Base-by-base conservation (phyloP, 768 basidiomycete species). In the Tephrocybe sp. region DNA sequence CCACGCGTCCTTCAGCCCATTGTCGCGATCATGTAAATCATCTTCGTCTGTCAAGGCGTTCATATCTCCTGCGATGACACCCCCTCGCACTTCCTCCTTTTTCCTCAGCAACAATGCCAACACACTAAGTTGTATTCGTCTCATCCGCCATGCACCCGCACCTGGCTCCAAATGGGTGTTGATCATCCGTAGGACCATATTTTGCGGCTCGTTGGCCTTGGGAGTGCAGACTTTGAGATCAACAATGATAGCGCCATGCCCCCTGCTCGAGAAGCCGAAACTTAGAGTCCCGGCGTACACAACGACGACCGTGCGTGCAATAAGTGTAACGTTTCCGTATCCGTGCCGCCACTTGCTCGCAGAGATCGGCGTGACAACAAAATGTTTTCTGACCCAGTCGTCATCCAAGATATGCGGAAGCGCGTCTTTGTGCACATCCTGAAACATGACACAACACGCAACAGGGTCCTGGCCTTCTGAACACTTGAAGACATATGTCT, bases 101-200 rank as follows among this genome's bases (percentile, higher is more conserved):
- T 71, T 73, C 58, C 70, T 73, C 58, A 90, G 61, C 62, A 80
- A 64, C 20, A 74, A 68, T 12, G 78, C 71, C 45, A 85, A 73
- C 38, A 82, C 66, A 32, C 67, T 65, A 58, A 90, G 54, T 68
- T 90, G 88, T 45, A 64, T 64, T 12, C 78, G 76, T 24, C 75
- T 62, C 54, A 73, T 68, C 8, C 51, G 33, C 18, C 57, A 55
- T n/a, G 84, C 85, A 0, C 45, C 14, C 0, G 73, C 70, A 45
- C 85, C 60, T 10, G 86, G 86, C 67, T 91, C 89, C 43, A 91
- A 71, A 60, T 91, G 88, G 21, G 87, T 88, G 63, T 90, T 90
- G 23, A 80, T 79, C 34, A 90, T 68, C 24, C 86, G 75, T 54
- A 89, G 50, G n/a, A 74, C 71, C 45, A 76, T 72, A 36, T 71